Evolutionary conservation across 257 asterid species (phyloP), one percentile per base, ranked within the genome.

Genomic region (Echites panduratus): DNA sequence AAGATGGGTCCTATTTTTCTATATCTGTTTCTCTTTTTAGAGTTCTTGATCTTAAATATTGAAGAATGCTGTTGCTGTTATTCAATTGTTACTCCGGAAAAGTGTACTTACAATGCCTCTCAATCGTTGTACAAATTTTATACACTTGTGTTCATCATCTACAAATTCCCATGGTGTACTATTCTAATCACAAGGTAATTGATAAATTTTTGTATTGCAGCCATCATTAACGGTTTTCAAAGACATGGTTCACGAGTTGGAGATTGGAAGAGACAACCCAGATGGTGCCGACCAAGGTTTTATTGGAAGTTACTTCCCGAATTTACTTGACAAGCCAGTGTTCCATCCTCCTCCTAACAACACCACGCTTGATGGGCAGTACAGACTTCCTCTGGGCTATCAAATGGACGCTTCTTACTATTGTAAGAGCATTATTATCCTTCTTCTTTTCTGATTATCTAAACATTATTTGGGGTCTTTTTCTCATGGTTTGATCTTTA

Each of bases 401-500:
- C 98, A 93, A 77, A 93, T 93, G 98, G 98, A 93, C 19, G 98
- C 98, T 75, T 87, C 97, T 73, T 93, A 93, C 82, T 93, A 88
- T 45, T 93, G 98, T 93, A 87, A 82, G 97, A 75, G 54, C 24
- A 41, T 9, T 17, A 57, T 12, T 1, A 35, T 20, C 54, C 6
- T 14, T 14, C 4, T 16, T 29, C 0, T 8, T 0, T 17, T 3
- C 16, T 10, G 7, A 20, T 29, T 65, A 5, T 38, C 29, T n/a
- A 9, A 8, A 10, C 49, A 56, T 8, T 24, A 22, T n/a, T 19
- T 26, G 26, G 27, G 7, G 22, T 29, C 19, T 52, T 38, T 20
- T 27, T 1, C 26, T 11, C 17, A 61, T 22, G 17, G 59, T 48
- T 48, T 43, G n/a, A 9, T n/a, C 66, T 40, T 59, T 20, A 5